Conservation (phyloP, 768 basidiomycete genomes). For the Auriculariales sp. region DNA sequence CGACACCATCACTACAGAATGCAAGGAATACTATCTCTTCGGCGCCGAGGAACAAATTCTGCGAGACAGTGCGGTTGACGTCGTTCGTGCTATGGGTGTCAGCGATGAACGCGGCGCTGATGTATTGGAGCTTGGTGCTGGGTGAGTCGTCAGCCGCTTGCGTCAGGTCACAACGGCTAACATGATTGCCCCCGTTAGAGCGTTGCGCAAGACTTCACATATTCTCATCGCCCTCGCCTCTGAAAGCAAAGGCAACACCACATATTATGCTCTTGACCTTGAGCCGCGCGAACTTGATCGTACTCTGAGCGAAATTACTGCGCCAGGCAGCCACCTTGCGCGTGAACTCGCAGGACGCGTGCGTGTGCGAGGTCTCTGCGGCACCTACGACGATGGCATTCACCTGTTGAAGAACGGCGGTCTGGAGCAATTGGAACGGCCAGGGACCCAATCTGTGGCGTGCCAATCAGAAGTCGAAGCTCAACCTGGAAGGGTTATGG, state of each 20-base stretch:
- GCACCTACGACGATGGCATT: slow-evolving; percentile 82
- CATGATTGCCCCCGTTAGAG: slow-evolving; percentile 24
- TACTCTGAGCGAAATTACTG: slow-evolving; percentile 52
- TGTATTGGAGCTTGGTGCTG: slow-evolving; percentile 86
- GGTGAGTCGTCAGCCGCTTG: slow-evolving; percentile 39
- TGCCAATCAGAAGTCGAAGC: neutral
- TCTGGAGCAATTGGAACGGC: slow-evolving; percentile 16
- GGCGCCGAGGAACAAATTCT: slow-evolving; percentile 78
- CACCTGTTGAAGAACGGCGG: slow-evolving; percentile 61
- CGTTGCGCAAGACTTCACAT: slow-evolving; percentile 79
- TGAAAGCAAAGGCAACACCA: slow-evolving; percentile 31
- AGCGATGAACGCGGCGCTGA: slow-evolving; percentile 28
- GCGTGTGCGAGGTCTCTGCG: slow-evolving; percentile 70
- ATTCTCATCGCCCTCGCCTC: slow-evolving; percentile 62
- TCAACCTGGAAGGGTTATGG: neutral
- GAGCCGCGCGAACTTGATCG: slow-evolving; percentile 76
- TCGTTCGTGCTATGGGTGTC: slow-evolving; percentile 48
- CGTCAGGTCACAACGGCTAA: neutral
- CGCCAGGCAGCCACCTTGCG: slow-evolving; percentile 34
- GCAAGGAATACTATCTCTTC: slow-evolving; percentile 82
- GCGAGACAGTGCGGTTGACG: slow-evolving; percentile 53
- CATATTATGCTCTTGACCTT: slow-evolving; percentile 87
- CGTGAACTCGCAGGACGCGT: slow-evolving; percentile 53
- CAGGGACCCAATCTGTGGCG: neutral
- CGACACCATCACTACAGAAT: slow-evolving; percentile 69